Conservation (phyloP, 805 yeast genomes). For the Kazachstania psychrophila region DNA sequence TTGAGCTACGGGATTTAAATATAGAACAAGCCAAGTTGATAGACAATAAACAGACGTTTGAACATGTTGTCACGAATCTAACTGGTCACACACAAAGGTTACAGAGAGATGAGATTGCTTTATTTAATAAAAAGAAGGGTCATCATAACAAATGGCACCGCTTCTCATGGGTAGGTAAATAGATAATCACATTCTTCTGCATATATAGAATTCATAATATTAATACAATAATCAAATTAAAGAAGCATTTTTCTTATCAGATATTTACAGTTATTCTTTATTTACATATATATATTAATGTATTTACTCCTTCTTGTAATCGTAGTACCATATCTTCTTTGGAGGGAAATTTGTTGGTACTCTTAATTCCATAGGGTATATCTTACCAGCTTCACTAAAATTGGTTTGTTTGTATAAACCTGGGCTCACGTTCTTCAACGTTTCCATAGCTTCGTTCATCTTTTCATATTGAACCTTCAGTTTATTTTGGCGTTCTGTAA, state of each 20-base stretch:
- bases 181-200: not conserved
- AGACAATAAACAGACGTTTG: conserved; percentile 67
- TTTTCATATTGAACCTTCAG: conserved; percentile 53
- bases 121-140: conserved; percentile 28
- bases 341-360: conserved; percentile 90
- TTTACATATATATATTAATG: not conserved
- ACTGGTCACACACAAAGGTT: conserved; percentile 84
- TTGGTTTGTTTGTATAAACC: conserved; percentile 57
- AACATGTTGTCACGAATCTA: conserved; percentile 78
- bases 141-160: conserved; percentile 9
- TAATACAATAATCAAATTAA: not conserved
- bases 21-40: conserved; percentile 37
- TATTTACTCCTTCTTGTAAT: conserved; percentile 3
- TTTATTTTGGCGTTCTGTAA: conserved; percentile 34
- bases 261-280: not conserved
- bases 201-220: not conserved
- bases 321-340: conserved; percentile 28
- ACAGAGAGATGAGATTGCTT: conserved; percentile 41
- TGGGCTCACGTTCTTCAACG: conserved; percentile 44
- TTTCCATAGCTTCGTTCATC: conserved; percentile 65
- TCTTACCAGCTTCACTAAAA: conserved; percentile 41
- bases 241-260: not conserved
- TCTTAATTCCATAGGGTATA: conserved; percentile 77
- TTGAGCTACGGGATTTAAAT: conserved; percentile 32
- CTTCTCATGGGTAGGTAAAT: conserved; percentile 8